Evolutionary conservation across 495 filamentous ascomycete genomes (phyloP).

Genomic region (Hypoxylon cercidicola): DNA sequence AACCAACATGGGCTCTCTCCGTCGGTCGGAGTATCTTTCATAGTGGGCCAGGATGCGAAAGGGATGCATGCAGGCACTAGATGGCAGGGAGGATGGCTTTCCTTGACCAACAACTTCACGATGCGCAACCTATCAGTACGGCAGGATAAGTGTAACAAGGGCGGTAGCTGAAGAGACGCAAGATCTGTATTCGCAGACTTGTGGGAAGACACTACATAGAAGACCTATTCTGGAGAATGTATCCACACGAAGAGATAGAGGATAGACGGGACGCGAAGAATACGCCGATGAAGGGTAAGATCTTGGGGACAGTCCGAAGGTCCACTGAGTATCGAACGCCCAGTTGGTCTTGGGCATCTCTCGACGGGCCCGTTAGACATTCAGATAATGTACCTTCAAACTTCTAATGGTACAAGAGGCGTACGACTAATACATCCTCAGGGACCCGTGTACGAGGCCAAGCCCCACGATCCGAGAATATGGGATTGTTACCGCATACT

Average conservation of each 20-base stretch:
- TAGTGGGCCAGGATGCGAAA: conserved; percentile 18
- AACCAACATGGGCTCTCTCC: conserved; percentile 15
- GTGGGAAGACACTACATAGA: conserved; percentile 31
- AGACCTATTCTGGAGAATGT: conserved; percentile 28
- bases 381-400: conserved; percentile 11
- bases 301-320: conserved; percentile 10
- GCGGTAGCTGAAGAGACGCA: conserved; percentile 63
- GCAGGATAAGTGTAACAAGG: conserved; percentile 33
- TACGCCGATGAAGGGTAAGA: conserved; percentile 14
- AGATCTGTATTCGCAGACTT: conserved; percentile 19
- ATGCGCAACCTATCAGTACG: conserved; percentile 19
- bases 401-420: conserved; percentile 9
- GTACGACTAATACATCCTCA: conserved; percentile 7
- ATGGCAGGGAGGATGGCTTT: conserved; percentile 26
- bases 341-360: conserved; percentile 26
- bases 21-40: conserved; percentile 26
- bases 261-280: conserved; percentile 15
- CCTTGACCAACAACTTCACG: conserved; percentile 24
- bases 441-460: conserved; percentile 27
- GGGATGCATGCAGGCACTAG: conserved; percentile 4
- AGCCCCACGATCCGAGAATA: conserved; percentile 15
- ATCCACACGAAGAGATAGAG: conserved; percentile 20
- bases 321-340: conserved; percentile 16
- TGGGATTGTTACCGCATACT: conserved; percentile 32
- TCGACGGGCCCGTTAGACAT: conserved; percentile 33